Evolutionary conservation across 1,284 basidiomycete genomes (phyloP).

Genomic region (Phellinidium pouzarii): DNA sequence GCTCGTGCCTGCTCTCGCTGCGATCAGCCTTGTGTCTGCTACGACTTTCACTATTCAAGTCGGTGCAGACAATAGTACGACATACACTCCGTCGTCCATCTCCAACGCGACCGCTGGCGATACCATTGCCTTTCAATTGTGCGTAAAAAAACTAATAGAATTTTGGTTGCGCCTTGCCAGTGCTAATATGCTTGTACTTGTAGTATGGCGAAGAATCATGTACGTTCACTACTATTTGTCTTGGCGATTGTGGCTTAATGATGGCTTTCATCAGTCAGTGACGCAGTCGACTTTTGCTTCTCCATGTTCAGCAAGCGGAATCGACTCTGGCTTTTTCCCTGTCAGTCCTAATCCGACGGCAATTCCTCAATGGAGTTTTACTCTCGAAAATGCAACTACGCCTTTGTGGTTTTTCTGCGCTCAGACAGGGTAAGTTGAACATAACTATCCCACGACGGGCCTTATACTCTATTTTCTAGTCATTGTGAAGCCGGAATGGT

Average conservation of each 20-base stretch:
- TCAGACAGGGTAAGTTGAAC: conserved; percentile 28
- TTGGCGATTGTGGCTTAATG: too few relatives aligned
- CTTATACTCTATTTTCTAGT: conserved; percentile 18
- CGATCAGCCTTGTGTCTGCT: conserved; percentile 34
- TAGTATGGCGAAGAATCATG: conserved; percentile 34
- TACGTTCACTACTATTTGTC: conserved; percentile 20
- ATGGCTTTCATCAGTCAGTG: conserved; percentile 38
- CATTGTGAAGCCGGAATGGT: conserved; percentile 36
- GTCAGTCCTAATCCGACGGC: conserved; percentile 26
- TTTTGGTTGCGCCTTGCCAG: background rate
- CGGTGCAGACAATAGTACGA: conserved; percentile 37
- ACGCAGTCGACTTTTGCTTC: conserved; percentile 52
- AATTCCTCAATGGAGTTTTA: conserved; percentile 31
- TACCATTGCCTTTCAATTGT: conserved; percentile 48
- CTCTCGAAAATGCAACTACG: conserved; percentile 30
- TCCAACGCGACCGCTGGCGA: conserved; percentile 43
- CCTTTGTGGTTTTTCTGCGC: conserved; percentile 39
- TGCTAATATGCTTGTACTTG: conserved; percentile 3
- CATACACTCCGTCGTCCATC: conserved; percentile 40
- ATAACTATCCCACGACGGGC: conserved; percentile 19
- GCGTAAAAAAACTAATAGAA: conserved; percentile 21
- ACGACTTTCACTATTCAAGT: conserved; percentile 36
- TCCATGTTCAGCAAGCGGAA: conserved; percentile 37
- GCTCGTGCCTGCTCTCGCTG: conserved; percentile 36
- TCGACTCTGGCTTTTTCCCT: conserved; percentile 36